A percentile compares a stretch with the other conserved stretches of the same genome.
phyloP scores from a whole-genome alignment of 768 basidiomycete species.

The Leccinum obscurum region DNA sequence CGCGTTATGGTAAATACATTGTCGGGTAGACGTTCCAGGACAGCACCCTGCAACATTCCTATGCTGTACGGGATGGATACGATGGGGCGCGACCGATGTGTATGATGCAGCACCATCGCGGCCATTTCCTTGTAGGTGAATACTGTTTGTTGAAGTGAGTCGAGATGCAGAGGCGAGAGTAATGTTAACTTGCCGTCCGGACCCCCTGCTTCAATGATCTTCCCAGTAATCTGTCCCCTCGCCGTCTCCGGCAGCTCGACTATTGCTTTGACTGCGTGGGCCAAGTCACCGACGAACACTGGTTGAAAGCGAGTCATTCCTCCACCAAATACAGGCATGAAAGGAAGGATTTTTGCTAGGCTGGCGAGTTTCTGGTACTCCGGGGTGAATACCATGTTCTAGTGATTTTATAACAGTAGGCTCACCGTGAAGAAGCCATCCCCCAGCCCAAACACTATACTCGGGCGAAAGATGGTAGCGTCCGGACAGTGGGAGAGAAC shows the following conservation, averaged over 20 bases:
- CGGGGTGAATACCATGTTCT: background rate
- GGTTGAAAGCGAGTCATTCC: constrained; percentile 69
- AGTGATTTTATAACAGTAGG: background rate
- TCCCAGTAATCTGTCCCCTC: constrained; percentile 37
- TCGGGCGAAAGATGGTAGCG: constrained; percentile 68
- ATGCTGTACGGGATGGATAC: constrained; percentile 63
- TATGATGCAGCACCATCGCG: constrained; percentile 57
- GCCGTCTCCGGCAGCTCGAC: constrained; percentile 40
- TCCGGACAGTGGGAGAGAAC: constrained; percentile 46
- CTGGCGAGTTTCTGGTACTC: constrained; percentile 56
- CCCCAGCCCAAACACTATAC: constrained; percentile 73
- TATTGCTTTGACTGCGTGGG: constrained; percentile 58
- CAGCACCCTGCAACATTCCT: constrained; percentile 62
- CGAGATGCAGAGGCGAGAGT: constrained; percentile 36
- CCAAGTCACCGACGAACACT: constrained; percentile 71
- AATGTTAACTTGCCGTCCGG: constrained; percentile 46
- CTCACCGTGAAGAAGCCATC: constrained; percentile 75
- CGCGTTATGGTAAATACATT: constrained; percentile 70
- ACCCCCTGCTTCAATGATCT: constrained; percentile 48
- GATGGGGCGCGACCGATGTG: constrained; percentile 53
- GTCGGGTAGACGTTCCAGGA: constrained; percentile 62
- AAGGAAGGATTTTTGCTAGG: constrained; percentile 59
- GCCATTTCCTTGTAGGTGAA: constrained; percentile 70
- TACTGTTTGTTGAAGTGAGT: constrained; percentile 43
- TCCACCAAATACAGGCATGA: constrained; percentile 77